Evolutionary conservation across 768 basidiomycete species (phyloP).

Genomic region (Boletus subparvulus): DNA sequence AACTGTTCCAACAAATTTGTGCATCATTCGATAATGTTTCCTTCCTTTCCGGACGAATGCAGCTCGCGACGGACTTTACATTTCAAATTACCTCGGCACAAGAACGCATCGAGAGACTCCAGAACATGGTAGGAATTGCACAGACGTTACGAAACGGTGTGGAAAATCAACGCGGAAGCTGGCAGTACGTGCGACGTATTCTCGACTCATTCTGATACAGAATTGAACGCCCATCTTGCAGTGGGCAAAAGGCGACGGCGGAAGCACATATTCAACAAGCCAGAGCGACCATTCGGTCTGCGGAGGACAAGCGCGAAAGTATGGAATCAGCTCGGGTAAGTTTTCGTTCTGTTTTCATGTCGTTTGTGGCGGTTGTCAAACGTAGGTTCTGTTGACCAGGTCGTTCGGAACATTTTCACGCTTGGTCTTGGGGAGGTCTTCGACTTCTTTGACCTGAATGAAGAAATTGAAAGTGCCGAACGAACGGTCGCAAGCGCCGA

Average conservation of each 20-base stretch:
- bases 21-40: not conserved
- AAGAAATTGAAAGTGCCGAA: slow-evolving; percentile 8
- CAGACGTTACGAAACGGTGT: not conserved
- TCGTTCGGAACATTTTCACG: slow-evolving; percentile 14
- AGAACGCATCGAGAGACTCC: not conserved
- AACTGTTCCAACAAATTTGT: not conserved
- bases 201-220: not conserved
- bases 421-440: slow-evolving; percentile 16
- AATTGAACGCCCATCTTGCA: not conserved
- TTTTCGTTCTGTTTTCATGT: not conserved
- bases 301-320: slow-evolving; percentile 11
- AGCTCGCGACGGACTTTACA: slow-evolving; percentile 16
- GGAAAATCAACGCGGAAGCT: slow-evolving; percentile 2
- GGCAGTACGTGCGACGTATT: slow-evolving; percentile 3
- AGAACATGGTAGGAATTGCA: not conserved
- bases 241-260: not conserved
- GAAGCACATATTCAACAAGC: slow-evolving; percentile 12
- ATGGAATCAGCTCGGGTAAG: slow-evolving; percentile 16
- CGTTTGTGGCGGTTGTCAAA: not conserved
- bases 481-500: slow-evolving; percentile 8
- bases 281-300: slow-evolving; percentile 10
- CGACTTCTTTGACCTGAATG: slow-evolving; percentile 17
- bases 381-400: not conserved
- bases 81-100: slow-evolving; percentile 4
- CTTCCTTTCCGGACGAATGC: not conserved